Evolutionary conservation across 495 filamentous ascomycete species (phyloP), one percentile per base, ranked within the genome.

Genomic region (Acidomyces sp.): DNA sequence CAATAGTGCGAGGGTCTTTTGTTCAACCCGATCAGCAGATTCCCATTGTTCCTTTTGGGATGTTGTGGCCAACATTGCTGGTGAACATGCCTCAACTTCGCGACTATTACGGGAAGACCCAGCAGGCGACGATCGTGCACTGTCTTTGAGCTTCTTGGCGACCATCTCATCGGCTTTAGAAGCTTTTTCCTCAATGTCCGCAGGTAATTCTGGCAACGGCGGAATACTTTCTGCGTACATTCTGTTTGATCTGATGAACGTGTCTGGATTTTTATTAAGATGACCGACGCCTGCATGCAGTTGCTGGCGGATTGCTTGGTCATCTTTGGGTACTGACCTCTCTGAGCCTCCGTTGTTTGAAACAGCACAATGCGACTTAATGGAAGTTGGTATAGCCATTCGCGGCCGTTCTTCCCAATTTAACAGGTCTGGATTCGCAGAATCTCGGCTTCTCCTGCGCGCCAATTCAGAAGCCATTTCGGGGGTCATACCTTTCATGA

Each of bases 361-460:
- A 10, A 7, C 27, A 20, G 16, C 12, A n/a, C n/a, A n/a, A n/a
- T n/a, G n/a, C 4, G 16, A 6, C 37, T 32, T 39, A 24, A 37
- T 16, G 30, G 20, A 12, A n/a, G n/a, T 27, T n/a, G 46, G 40
- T 6, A 16, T 31, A 5, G 41, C 46, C 7, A 45, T 45, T 3
- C 40, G 12, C 6, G 40, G 40, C 15, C 44, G 37, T 9, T 32
- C 43, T 13, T 22, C 19, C 6, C 6, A 11, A 6, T 17, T 25
- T 13, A 5, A 25, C 16, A n/a, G 38, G 28, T 46, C 26, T 15
- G 9, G 2, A 6, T 3, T 32, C 15, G 49, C 48, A 18, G 56
- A 51, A 21, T 61, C 60, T 9, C 55, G 53, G 40, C 61, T 64
- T 24, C 61, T 54, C 52, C 48, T 48, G 16, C 60, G 52, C 18